phyloP scores from a whole-genome alignment of 331 rosid genomes.

The Ulmus americana region DNA sequence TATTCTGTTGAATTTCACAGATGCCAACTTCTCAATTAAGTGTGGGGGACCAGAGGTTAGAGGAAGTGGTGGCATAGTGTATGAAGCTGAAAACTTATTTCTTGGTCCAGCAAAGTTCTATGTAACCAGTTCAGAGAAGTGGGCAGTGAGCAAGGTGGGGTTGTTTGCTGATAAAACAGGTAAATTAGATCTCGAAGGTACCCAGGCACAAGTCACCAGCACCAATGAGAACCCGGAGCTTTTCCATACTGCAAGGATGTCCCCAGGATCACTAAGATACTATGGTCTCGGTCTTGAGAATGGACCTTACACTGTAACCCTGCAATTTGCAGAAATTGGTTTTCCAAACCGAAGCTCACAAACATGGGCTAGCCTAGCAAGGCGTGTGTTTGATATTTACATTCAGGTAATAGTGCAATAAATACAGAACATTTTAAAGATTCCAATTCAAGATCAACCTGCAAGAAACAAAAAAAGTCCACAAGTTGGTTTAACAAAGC shows the following conservation, averaged over 20 bases:
- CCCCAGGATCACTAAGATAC: conserved; percentile 27
- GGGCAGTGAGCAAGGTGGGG: conserved; percentile 83
- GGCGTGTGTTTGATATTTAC: conserved; percentile 31
- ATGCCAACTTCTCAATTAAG: conserved; percentile 57
- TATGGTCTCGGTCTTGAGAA: conserved; percentile 29
- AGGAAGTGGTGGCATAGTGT: conserved; percentile 32
- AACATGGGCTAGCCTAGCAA: conserved; percentile 24
- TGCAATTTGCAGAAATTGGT: conserved; percentile 27
- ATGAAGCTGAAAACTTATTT: conserved; percentile 48
- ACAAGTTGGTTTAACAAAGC: too few species aligned
- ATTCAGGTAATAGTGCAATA: conserved; percentile 15
- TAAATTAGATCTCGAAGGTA: background rate
- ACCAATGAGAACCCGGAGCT: conserved; percentile 21
- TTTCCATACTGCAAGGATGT: conserved; percentile 27
- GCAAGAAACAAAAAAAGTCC: background rate
- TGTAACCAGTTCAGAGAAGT: conserved; percentile 43
- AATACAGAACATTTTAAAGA: background rate
- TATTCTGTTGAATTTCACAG: conserved; percentile 30
- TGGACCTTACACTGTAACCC: conserved; percentile 23
- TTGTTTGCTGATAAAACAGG: conserved; percentile 10
- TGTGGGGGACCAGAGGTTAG: conserved; percentile 53
- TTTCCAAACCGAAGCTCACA: background rate
- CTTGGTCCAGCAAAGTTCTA: conserved; percentile 63
- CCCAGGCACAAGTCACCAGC: conserved; percentile 15
- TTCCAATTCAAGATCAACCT: background rate